Evolutionary conservation across 768 basidiomycete genomes (phyloP), one percentile per base, ranked within the genome.

Genomic region (Pulveroboletus sp.): DNA sequence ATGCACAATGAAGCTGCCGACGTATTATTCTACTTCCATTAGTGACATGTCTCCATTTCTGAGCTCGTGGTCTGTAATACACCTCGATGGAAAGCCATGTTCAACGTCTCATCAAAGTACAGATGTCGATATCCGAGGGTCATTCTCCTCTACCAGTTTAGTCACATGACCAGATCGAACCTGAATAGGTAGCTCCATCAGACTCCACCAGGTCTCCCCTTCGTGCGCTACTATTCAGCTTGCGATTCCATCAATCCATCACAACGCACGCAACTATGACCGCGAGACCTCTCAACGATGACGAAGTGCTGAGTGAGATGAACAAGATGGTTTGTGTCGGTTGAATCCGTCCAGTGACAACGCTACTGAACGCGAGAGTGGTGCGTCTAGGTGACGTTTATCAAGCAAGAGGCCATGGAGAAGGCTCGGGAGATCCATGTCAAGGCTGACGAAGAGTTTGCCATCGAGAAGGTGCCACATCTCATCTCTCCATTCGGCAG

Each of bases 391-490:
- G 91, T 95, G 41, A 86, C 92, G 46, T 97, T 97, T 77, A 98
- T 98, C 79, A 95, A 91, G 72, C 96, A 98, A 66, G 96, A 99
- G 71, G 95, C 95, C 5, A 70, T 90, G 57, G 95, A 99, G 76
- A 99, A 99, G 73, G 94, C 93, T 1, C 77, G 96, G 8, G 96
- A 99, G 72, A 93, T 99, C 54, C 86, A 80, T 56, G 92, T 97
- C 53, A 99, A 99, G 70, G 95, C 96, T 0, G 93, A 99, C 55
- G 94, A 98, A 69, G 95, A 99, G 73, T 98, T 98, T 65, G 89
- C 95, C 17, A 98, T 99, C 58, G 96, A 99, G 69, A 99, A 99
- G 81, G 94, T 84, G 26, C 43, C 7, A 1, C 5, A 8, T 39
- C n/a, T 14, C 30, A 32, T 32, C 40, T 43, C 24, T 8, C 13